Evolutionary conservation across 495 filamentous ascomycete genomes (phyloP).

Genomic region (Pseudomonodictys pantanalensis): DNA sequence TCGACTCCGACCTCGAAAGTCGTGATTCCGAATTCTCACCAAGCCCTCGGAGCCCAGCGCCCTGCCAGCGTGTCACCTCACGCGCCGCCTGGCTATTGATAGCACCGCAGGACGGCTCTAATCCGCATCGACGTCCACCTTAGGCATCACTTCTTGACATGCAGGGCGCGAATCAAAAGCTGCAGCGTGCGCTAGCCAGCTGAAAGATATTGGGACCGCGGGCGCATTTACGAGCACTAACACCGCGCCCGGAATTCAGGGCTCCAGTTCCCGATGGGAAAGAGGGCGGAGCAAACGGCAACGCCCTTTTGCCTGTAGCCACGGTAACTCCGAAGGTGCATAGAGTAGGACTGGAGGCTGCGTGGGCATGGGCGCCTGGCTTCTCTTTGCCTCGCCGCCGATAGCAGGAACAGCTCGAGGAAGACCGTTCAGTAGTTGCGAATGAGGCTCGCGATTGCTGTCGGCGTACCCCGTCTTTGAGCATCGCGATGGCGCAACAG

Average conservation of each 20-base stretch:
- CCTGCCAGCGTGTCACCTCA: background rate
- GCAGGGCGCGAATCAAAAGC: slow-evolving; percentile 2
- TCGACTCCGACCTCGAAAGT: background rate
- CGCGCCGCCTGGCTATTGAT: background rate
- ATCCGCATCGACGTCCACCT: background rate
- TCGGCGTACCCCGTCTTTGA: background rate
- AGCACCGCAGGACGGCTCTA: background rate
- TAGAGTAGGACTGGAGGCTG: too few relatives aligned
- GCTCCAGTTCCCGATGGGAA: background rate
- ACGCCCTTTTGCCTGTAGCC: background rate
- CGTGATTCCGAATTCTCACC: background rate
- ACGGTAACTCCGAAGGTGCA: background rate
- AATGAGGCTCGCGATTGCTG: background rate
- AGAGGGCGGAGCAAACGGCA: slow-evolving; percentile 1
- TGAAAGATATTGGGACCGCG: background rate
- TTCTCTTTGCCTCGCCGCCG: background rate
- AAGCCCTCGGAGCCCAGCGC: background rate
- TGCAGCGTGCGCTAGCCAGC: slow-evolving; percentile 2
- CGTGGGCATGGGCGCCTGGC: background rate
- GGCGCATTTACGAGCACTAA: slow-evolving; percentile 9
- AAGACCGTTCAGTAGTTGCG: too few relatives aligned
- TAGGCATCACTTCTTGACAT: slow-evolving; percentile 8
- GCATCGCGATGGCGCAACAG: background rate
- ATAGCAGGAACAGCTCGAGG: background rate
- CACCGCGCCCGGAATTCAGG: slow-evolving; percentile 4